Evolutionary conservation across 1,284 basidiomycete species (phyloP), one percentile per base, ranked within the genome.

Genomic region (Ustilago tritici): DNA sequence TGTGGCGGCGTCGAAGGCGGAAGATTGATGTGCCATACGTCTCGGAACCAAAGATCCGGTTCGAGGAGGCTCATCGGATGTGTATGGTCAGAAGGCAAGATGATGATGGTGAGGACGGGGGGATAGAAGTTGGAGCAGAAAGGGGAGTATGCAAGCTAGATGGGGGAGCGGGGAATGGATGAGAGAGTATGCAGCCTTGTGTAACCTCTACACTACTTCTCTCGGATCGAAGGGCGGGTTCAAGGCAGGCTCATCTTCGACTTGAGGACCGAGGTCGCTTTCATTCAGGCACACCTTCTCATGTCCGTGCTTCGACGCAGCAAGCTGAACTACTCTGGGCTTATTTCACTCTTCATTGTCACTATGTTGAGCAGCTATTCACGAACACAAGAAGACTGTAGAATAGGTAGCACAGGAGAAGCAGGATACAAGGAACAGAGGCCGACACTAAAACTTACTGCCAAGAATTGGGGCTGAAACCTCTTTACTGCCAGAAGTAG

Each of bases 41-140:
- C 70, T 72, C 70, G 32, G 31, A 59, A 54, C 66, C 56, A 68
- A 59, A 15, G 43, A 43, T 46, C 32, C 32, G 50, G 56, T 38
- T 63, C 60, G 65, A 70, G 72, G 72, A 75, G 72, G 72, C 72
- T 53, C 72, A 66, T 70, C 67, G 47, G 59, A 63, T 56, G 57
- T 46, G 66, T 59, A 17, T 17, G 36, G 43, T 46, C n/a, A 46
- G 56, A 49, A 41, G 35, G 56, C 19, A 56, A 47, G 32, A 56
- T 12, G 15, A n/a, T 19, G 35, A 50, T 47, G 57, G 54, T 36
- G 47, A 57, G 59, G 50, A 52, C 28, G 17, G 34, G 28, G 38
- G 34, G 55, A 61, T 70, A 75, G 72, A 75, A 75, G 72, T 70
- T 75, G 47, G 62, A 41, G 17, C 23, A 12, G 15, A 34, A 10